Conservation (phyloP, 805 yeast genomes). For the Metschnikowia cerradonensis region DNA sequence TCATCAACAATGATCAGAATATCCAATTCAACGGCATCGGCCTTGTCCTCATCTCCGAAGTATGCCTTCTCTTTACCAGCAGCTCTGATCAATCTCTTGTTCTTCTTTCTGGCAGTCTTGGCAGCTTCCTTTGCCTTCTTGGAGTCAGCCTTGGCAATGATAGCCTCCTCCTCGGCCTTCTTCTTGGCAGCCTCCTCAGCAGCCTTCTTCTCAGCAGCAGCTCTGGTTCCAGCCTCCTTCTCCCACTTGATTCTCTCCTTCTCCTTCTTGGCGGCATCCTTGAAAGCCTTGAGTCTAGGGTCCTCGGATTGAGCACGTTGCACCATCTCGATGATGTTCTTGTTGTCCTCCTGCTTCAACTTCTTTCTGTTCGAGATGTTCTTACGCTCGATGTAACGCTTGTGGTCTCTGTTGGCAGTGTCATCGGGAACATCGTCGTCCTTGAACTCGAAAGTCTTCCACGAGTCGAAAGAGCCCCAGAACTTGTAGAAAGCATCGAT, state of each 20-base stretch:
- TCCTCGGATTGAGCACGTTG: conserved; percentile 87
- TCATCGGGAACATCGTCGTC: conserved; percentile 99
- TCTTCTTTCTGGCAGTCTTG: conserved; percentile 97
- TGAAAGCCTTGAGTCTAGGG: conserved; percentile 91
- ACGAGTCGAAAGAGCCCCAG: conserved; percentile 92
- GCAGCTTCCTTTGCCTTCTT: conserved; percentile 91
- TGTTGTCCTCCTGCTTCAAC: conserved; percentile 96
- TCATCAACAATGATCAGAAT: conserved; percentile 73
- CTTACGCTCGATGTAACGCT: conserved; percentile 97
- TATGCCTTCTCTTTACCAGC: conserved; percentile 79
- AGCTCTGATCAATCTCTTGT: conserved; percentile 80
- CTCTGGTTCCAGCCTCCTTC: conserved; percentile 94
- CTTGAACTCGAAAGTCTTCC: conserved; percentile 97
- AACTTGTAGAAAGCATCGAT: conserved; percentile 86
- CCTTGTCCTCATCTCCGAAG: conserved; percentile 73
- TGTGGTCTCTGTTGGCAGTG: conserved; percentile 98
- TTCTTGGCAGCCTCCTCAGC: conserved; percentile 73
- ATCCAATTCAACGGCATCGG: conserved; percentile 72
- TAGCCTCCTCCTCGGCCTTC: conserved; percentile 67
- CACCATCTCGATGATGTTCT: conserved; percentile 78
- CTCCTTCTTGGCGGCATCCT: conserved; percentile 90
- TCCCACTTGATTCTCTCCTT: conserved; percentile 97
- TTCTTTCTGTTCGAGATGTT: conserved; percentile 94
- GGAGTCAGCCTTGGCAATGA: conserved; percentile 49
- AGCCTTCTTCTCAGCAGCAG: conserved; percentile 91